phyloP scores from a whole-genome alignment of 2,329 filamentous ascomycete genomes.

The Corniculantispora saksenae region DNA sequence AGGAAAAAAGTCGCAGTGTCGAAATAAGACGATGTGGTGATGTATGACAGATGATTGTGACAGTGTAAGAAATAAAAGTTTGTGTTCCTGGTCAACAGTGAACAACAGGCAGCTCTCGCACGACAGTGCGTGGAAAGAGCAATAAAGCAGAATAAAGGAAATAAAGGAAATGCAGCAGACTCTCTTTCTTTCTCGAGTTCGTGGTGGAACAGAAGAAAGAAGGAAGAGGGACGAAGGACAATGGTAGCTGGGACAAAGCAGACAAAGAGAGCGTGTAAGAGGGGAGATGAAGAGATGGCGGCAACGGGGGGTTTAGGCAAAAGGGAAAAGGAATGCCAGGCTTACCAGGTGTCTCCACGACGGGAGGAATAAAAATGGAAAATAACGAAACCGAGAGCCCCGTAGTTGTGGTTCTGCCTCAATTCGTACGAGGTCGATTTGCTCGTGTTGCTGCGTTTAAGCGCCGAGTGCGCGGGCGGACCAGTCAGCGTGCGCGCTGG shows the following conservation, averaged over 20 bases:
- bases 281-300: slow-evolving; percentile 7
- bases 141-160: background rate
- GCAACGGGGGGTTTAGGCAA: slow-evolving; percentile 26
- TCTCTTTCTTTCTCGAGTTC: background rate
- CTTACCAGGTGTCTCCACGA: slow-evolving; percentile 10
- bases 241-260: background rate
- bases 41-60: slow-evolving; percentile 5
- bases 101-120: slow-evolving; percentile 11
- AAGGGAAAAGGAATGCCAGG: background rate
- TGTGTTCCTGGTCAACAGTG: slow-evolving; percentile 20
- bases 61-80: slow-evolving; percentile 9
- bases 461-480: background rate
- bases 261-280: slow-evolving; percentile 11
- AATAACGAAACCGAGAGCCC: slow-evolving; percentile 6
- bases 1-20: background rate
- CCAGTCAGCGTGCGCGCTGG: slow-evolving; percentile 11
- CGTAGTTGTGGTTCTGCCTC: slow-evolving; percentile 10
- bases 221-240: background rate
- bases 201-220: background rate
- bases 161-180: background rate
- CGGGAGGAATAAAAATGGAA: background rate
- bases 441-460: slow-evolving; percentile 19
- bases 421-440: slow-evolving; percentile 8
- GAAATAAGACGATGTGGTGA: background rate
- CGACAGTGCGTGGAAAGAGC: background rate